These are phyloP conservation scores for Pyronema domesticum DNA, from an alignment of 495 filamentous ascomycete species.

Conservation along the genomic window DNA sequence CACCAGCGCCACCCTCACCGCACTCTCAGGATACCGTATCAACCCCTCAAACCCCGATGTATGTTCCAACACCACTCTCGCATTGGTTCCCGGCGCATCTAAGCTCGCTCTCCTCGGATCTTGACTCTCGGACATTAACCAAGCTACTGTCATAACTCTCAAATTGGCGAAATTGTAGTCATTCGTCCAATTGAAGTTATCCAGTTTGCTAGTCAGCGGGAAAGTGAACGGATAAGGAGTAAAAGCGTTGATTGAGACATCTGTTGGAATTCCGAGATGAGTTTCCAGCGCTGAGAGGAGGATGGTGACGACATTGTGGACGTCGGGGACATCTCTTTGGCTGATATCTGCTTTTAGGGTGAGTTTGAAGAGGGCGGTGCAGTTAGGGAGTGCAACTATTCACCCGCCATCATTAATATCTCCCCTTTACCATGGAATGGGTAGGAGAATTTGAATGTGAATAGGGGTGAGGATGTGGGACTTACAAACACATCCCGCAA, in stretches of 20 bases:
- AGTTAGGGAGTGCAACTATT: constrained; percentile 9
- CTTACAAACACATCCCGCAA: constrained; percentile 15
- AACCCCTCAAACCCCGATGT: constrained; percentile 8
- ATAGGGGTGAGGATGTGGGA: no score
- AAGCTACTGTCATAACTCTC: constrained; percentile 14
- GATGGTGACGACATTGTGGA: constrained; percentile 8
- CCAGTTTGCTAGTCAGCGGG: constrained; percentile 3
- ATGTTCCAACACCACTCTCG: constrained; percentile 14
- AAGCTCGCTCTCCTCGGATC: constrained; percentile 8
- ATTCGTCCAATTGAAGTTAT: constrained; percentile 12
- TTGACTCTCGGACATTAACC: constrained; percentile 8
- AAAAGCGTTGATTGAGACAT: constrained; percentile 11
- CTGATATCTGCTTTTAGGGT: constrained; percentile 11
- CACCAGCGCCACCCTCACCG: constrained; percentile 9
- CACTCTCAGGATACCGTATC: constrained; percentile 12
- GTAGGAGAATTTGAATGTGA: no score
- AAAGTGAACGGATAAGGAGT: constrained; percentile 17
- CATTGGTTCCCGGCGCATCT: constrained; percentile 6
- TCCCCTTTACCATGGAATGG: not conserved
- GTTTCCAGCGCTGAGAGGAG: constrained; percentile 12
- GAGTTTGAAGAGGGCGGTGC: constrained; percentile 9
- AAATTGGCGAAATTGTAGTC: constrained; percentile 17
- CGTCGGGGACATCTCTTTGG: constrained; percentile 2
- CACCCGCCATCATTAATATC: not conserved
- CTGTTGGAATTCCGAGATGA: constrained; percentile 7